A percentile compares a stretch with the other conserved stretches of the same genome.
These are phyloP conservation scores for Porpolomopsis calyptriformis DNA, from an alignment of 768 basidiomycete genomes.

Conservation along the genomic window DNA sequence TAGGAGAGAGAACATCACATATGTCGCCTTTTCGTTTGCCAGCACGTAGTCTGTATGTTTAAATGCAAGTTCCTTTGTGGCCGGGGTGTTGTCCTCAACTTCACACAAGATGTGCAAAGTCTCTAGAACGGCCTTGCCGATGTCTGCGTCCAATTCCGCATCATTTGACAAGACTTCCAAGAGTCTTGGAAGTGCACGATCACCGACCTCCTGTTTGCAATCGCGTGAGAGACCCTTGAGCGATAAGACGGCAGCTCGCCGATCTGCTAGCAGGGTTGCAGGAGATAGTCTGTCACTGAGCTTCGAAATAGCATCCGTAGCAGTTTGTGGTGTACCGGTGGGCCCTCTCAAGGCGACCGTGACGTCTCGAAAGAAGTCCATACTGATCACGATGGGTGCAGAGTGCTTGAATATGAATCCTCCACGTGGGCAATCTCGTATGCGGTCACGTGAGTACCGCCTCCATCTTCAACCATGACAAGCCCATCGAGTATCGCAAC, in stretches of 20 bases:
- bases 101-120: slow-evolving; percentile 82
- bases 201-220: slow-evolving; percentile 83
- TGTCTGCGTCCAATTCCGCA: slow-evolving; percentile 83
- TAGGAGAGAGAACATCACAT: slow-evolving; percentile 69
- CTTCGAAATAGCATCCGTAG: slow-evolving; percentile 75
- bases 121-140: slow-evolving; percentile 86
- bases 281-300: slow-evolving; percentile 87
- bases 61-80: slow-evolving; percentile 62
- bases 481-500: too few relatives aligned
- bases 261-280: slow-evolving; percentile 80
- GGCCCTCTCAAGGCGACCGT: slow-evolving; percentile 81
- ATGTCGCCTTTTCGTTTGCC: slow-evolving; percentile 54
- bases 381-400: too few relatives aligned
- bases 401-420: too few relatives aligned
- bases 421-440: too few relatives aligned
- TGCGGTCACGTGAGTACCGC: too few relatives aligned
- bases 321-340: slow-evolving; percentile 71
- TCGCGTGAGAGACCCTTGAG: slow-evolving; percentile 89
- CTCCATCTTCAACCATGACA: too few relatives aligned
- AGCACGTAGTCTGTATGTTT: slow-evolving; percentile 78
- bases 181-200: slow-evolving; percentile 64
- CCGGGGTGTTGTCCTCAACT: slow-evolving; percentile 40
- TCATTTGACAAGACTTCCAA: slow-evolving; percentile 78
- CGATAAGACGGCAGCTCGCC: slow-evolving; percentile 85
- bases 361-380: slow-evolving; percentile 82